phyloP scores from a whole-genome alignment of 2,329 filamentous ascomycete genomes.

The Aquanectria penicillioides region DNA sequence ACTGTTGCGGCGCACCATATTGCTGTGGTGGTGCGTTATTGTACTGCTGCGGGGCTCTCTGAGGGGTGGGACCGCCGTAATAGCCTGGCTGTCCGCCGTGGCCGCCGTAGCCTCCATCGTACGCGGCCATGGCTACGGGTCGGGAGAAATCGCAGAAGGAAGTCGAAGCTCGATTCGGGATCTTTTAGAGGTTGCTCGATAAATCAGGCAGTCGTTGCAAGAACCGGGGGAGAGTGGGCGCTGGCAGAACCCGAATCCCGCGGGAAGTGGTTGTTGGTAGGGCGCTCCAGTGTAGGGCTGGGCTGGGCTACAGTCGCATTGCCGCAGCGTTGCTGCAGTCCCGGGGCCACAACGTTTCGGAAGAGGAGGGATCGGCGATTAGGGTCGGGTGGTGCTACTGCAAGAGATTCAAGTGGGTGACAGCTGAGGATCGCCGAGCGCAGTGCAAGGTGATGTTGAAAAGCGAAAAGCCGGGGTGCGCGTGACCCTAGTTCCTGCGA shows the following conservation, averaged over 20 bases:
- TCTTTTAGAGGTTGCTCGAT: slow-evolving; percentile 8
- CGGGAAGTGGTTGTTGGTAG: slow-evolving; percentile 12
- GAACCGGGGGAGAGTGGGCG: slow-evolving; percentile 4
- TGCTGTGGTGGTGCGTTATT: slow-evolving; percentile 46
- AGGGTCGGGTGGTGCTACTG: slow-evolving; percentile 29
- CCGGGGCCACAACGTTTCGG: slow-evolving; percentile 33
- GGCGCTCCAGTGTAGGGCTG: slow-evolving; percentile 28
- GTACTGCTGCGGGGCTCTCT: slow-evolving; percentile 52
- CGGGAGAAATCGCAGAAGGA: neutral
- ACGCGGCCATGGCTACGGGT: slow-evolving; percentile 55
- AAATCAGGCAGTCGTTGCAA: slow-evolving; percentile 7
- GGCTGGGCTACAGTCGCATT: slow-evolving; percentile 40
- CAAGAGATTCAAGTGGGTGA: slow-evolving; percentile 18
- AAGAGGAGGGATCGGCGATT: slow-evolving; percentile 35
- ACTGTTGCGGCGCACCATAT: slow-evolving; percentile 51
- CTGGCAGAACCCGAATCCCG: slow-evolving; percentile 4
- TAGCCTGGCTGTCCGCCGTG: slow-evolving; percentile 56
- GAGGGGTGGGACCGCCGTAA: slow-evolving; percentile 57
- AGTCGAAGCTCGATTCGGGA: neutral
- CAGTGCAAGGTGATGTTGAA: neutral
- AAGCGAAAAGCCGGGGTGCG: slow-evolving; percentile 11
- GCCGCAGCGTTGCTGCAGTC: slow-evolving; percentile 26
- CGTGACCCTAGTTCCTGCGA: slow-evolving; percentile 2
- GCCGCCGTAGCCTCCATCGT: slow-evolving; percentile 55
- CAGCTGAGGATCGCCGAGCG: slow-evolving; percentile 22